A percentile compares a stretch with the other conserved stretches of the same genome.
Evolutionary conservation across 169 alveolate species (phyloP).

Genomic region (Plasmodium gonderi): DNA sequence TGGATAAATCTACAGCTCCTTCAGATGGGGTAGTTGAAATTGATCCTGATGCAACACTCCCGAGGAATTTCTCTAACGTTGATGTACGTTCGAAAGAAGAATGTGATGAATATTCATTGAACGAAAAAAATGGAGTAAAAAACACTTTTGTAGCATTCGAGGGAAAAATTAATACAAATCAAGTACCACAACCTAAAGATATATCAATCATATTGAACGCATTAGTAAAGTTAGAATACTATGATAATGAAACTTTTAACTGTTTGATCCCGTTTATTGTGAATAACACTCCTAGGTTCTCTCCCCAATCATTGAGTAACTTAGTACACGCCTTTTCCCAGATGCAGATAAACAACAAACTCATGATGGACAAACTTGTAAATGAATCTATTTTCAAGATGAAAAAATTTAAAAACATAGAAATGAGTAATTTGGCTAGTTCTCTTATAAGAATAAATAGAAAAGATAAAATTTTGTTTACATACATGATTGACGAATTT

Average conservation of each 20-base stretch:
- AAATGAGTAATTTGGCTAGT: constrained; percentile 67
- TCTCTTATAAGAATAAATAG: constrained; percentile 41
- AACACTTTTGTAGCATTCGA: too few relatives aligned
- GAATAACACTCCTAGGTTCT: constrained; percentile 13
- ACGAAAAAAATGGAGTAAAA: too few relatives aligned
- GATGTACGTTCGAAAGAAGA: too few relatives aligned
- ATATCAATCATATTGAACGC: constrained; percentile 48
- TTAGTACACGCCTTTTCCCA: constrained; percentile 45
- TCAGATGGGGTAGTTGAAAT: background rate
- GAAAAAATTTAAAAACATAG: constrained; percentile 62
- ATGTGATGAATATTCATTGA: too few relatives aligned
- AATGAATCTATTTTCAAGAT: constrained; percentile 31
- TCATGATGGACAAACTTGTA: constrained; percentile 18
- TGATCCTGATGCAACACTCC: background rate
- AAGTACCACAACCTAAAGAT: constrained; percentile 56
- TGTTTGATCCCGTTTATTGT: constrained; percentile 57
- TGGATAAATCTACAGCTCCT: background rate
- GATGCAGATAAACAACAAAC: constrained; percentile 34
- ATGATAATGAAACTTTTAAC: constrained; percentile 55
- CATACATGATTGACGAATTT: constrained; percentile 66
- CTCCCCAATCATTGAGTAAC: constrained; percentile 66
- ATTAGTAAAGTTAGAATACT: constrained; percentile 28
- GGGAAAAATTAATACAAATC: too few relatives aligned
- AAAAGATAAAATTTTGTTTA: constrained; percentile 45
- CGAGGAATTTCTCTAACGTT: background rate